Evolutionary conservation across 306 rosid species (phyloP), one percentile per base, ranked within the genome.

Genomic region (Astragalus membranaceus): DNA sequence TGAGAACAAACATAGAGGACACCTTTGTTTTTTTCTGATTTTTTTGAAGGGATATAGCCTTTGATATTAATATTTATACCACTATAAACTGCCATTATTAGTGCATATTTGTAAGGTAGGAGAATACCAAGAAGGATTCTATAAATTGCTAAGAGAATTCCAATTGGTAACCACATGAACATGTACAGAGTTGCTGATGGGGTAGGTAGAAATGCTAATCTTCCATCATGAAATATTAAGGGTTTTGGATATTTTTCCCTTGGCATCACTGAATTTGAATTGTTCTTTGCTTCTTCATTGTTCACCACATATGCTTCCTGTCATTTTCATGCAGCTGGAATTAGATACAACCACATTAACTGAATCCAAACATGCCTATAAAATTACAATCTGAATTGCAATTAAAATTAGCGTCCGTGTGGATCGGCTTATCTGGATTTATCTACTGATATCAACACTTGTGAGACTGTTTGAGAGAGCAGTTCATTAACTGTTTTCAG

Each of bases 91-190:
- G 71, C 94, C 4, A 90, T 47, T 7, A 26, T 4, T 12, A 84
- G 4, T 23, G 84, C 81, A 3, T 81, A 16, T 52, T 74, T 76
- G 68, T 74, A 84, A 42, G 98, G 97, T 8, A 94, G 86, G n/a
- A 81, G 14, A 26, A 81, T 26, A 0, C 99, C 97, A 0, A 87
- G 10, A 0, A 80, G 81, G 74, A 94, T 79, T 69, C 99, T 81
- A 50, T 81, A 87, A 17, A 94, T 83, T 59, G 97, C 83, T 5
- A 91, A 29, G 16, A 76, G 5, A 7, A 87, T 63, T 10, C 91
- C 99, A 30, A 94, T 5, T 20, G 97, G 99, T 15, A 94, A 62
- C 96, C 95, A 94, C 67, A 88, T 53, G 82, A 94, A 86, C 95
- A 89, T 84, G 54, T 6, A 15, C 0, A 94, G 88, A 55, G 92